A percentile compares a stretch with the other conserved stretches of the same genome.
These are phyloP conservation scores for Porcisia hertigi DNA, from an alignment of 208 protist species.

Conservation along the genomic window DNA sequence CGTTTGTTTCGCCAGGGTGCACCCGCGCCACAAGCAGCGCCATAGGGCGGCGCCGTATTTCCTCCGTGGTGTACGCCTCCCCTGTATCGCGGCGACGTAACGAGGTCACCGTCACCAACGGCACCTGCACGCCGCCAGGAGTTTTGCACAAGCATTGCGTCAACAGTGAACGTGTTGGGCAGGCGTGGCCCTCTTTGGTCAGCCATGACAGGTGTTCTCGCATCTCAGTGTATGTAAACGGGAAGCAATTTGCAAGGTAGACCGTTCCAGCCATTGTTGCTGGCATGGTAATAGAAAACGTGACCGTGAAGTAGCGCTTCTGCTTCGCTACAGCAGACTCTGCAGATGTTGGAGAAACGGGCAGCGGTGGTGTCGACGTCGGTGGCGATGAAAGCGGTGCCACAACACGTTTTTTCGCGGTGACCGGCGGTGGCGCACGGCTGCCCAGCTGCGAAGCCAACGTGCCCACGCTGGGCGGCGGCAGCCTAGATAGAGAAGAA, in stretches of 20 bases:
- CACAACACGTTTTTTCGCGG: conserved; percentile 17
- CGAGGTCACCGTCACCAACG: conserved; percentile 93
- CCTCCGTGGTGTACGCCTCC: conserved; percentile 33
- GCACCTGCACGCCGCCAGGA: conserved; percentile 79
- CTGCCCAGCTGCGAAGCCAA: conserved; percentile 5
- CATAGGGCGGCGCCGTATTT: conserved; percentile 67
- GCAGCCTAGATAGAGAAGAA: not conserved
- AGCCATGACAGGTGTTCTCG: conserved; percentile 50
- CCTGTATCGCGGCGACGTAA: conserved; percentile 16
- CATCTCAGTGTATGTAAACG: conserved; percentile 96
- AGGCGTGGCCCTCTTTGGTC: conserved; percentile 8
- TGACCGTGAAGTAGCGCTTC: conserved; percentile 90
- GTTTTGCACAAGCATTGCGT: conserved; percentile 87
- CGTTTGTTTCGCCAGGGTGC: conserved; percentile 97
- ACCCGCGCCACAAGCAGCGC: conserved; percentile 94
- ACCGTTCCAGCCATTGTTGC: conserved; percentile 60
- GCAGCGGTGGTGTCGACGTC: not conserved
- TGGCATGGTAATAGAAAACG: conserved; percentile 90
- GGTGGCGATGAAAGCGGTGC: not conserved
- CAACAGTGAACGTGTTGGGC: conserved; percentile 4
- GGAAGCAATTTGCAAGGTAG: conserved; percentile 96
- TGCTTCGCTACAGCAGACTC: conserved; percentile 9
- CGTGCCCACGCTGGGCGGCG: not conserved
- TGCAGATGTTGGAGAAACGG: conserved; percentile 2
- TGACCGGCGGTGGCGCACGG: conserved; percentile 17